These are phyloP conservation scores for Choanephora cucurbitarum DNA, from an alignment of 371 early-diverging fungal genomes.

Conservation along the genomic window DNA sequence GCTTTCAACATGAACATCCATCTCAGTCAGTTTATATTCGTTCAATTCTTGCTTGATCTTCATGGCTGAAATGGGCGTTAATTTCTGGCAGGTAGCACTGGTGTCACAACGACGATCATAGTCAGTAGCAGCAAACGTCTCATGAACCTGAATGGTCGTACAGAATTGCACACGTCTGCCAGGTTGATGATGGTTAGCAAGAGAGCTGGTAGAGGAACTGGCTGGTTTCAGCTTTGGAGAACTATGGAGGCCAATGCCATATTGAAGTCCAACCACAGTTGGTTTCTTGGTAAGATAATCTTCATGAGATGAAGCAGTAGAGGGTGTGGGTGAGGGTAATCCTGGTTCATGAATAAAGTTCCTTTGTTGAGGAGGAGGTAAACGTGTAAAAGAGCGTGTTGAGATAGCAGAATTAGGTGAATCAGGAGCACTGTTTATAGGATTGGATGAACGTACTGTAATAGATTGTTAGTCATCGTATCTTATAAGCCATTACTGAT, in stretches of 20 bases:
- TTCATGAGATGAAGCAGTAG: conserved; percentile 33
- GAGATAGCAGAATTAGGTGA: conserved; percentile 42
- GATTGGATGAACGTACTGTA: conserved; percentile 15
- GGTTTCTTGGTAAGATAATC: conserved; percentile 6
- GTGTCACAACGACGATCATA: conserved; percentile 75
- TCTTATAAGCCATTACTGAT: too few species aligned
- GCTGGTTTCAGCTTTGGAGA: conserved; percentile 50
- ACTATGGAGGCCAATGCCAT: conserved; percentile 46
- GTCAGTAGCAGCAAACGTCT: conserved; percentile 66
- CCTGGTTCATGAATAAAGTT: conserved; percentile 18
- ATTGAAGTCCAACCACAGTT: conserved; percentile 34
- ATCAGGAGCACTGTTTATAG: conserved; percentile 27
- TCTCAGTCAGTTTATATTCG: conserved; percentile 74
- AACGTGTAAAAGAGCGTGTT: conserved; percentile 27
- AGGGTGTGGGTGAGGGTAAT: conserved; percentile 44
- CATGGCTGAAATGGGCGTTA: conserved; percentile 70
- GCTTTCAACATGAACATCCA: conserved; percentile 76
- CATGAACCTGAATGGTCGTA: conserved; percentile 62
- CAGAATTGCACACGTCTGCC: conserved; percentile 56
- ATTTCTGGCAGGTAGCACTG: conserved; percentile 59
- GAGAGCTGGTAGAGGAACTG: conserved; percentile 33
- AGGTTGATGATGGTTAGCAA: conserved; percentile 1
- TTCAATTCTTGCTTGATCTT: conserved; percentile 78
- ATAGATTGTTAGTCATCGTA: too few species aligned
- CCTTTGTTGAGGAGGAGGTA: conserved; percentile 27